Conservation (phyloP, 148 eudicot species). For the Rhododendron ovatum region DNA sequence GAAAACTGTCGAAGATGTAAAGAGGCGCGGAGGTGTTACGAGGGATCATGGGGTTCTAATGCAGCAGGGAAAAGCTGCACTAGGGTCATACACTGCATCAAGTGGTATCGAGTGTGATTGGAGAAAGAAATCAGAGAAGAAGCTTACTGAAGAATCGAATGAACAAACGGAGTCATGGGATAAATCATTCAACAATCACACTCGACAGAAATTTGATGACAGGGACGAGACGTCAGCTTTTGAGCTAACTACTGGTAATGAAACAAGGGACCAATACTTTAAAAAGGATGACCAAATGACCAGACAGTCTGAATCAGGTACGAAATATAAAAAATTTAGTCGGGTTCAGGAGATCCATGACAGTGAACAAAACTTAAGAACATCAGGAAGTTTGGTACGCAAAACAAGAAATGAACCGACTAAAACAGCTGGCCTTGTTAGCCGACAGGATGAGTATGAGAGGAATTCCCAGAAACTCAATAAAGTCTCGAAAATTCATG, state of each 20-base stretch:
- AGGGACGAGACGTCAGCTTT: conserved; percentile 25
- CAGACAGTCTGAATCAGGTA: conserved; percentile 25
- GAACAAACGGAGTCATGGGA: conserved; percentile 25
- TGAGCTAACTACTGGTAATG: conserved; percentile 21
- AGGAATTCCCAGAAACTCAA: conserved; percentile 18
- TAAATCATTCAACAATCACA: conserved; percentile 22
- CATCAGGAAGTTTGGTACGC: conserved; percentile 20
- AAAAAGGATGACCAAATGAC: conserved; percentile 17
- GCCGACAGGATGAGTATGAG: conserved; percentile 24
- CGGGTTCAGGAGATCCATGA: conserved; percentile 18
- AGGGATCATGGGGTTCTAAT: conserved; percentile 20
- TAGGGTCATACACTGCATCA: conserved; percentile 12
- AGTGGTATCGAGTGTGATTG: conserved; percentile 39
- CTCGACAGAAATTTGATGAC: conserved; percentile 25
- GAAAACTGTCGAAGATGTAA: conserved; percentile 23
- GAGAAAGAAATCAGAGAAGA: conserved; percentile 81
- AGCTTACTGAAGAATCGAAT: conserved; percentile 46
- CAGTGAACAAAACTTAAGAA: conserved; percentile 14
- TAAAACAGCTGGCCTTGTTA: conserved; percentile 27
- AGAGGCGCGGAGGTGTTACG: conserved; percentile 22
- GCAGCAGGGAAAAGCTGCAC: conserved; percentile 24
- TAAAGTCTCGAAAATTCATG: conserved; percentile 31
- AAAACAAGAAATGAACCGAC: conserved; percentile 32
- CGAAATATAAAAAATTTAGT: conserved; percentile 27
- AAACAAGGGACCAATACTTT: conserved; percentile 26